phyloP scores from a whole-genome alignment of 2,329 filamentous ascomycete genomes.

The Diaporthe vaccinii region DNA sequence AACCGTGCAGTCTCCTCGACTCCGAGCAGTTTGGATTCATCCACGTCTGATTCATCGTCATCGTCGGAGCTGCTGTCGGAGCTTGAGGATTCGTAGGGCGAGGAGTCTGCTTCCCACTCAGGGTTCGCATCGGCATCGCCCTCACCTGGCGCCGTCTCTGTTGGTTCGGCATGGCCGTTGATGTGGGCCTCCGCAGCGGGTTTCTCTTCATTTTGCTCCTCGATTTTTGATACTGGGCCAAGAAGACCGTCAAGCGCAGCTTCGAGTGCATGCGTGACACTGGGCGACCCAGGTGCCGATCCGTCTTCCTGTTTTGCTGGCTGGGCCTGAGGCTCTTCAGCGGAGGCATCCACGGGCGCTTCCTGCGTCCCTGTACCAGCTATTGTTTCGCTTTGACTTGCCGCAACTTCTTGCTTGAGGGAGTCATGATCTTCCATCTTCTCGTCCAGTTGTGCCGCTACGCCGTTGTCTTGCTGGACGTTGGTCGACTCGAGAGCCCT shows the following conservation, averaged over 20 bases:
- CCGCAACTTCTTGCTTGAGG: background rate
- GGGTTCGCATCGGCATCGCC: constrained; percentile 59
- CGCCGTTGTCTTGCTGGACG: background rate
- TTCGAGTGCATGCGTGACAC: constrained; percentile 46
- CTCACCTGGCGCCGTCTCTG: background rate
- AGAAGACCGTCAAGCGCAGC: constrained; percentile 44
- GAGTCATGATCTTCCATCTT: constrained; percentile 26
- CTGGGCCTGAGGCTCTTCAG: background rate
- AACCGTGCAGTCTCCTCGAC: constrained; percentile 87
- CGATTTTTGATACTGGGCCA: constrained; percentile 27
- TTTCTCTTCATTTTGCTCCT: constrained; percentile 1
- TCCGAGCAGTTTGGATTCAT: constrained; percentile 74
- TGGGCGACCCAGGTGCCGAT: constrained; percentile 33
- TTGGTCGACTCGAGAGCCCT: background rate
- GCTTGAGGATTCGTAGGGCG: constrained; percentile 78
- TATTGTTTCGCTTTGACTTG: background rate
- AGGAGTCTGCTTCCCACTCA: constrained; percentile 89
- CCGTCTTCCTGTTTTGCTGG: constrained; percentile 4
- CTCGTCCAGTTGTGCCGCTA: constrained; percentile 17
- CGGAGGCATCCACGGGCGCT: background rate
- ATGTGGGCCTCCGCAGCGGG: background rate
- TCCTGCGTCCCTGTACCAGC: background rate
- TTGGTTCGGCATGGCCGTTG: constrained; percentile 4
- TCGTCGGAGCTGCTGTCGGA: constrained; percentile 71
- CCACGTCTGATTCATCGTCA: constrained; percentile 73